Evolutionary conservation across 495 filamentous ascomycete species (phyloP), one percentile per base, ranked within the genome.

Genomic region (Cryomyces minteri): DNA sequence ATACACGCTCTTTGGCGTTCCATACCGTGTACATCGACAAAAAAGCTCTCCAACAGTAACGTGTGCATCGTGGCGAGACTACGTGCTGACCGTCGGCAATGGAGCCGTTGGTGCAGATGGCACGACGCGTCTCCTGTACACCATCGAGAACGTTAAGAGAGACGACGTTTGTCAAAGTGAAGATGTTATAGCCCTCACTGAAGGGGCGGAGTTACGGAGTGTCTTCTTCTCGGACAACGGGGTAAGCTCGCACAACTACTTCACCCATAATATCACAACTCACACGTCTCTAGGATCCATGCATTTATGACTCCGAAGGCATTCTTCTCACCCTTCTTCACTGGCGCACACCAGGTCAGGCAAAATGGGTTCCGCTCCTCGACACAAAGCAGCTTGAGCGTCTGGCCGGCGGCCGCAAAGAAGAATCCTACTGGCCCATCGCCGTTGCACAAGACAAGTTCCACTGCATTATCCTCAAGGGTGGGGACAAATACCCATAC

Each of bases 381-480:
- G 88, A 95, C 62, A 98, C 92, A 0, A 84, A 68, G 48, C 75
- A 75, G 5, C 68, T 98, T 18, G 77, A 83, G 4, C 84, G 90
- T 43, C 68, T 94, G 5, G 79, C 80, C 4, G 74, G 74, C 5
- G 90, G 92, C 33, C 74, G 75, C 40, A 94, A 92, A 57, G 76
- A 82, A 50, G 90, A 98, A 60, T 73, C 69, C 0, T 98, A 98
- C 62, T 98, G 86, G 77, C 92, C 90, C 0, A 84, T 98, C 32
- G 90, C 88, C 7, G 88, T 95, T 2, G 86, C 87, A 11, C 76
- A 88, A 51, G 71, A 79, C 51, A 92, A 83, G 55, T 98, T 98
- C 62, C 88, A 96, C 66, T 96, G 92, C 63, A 94, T 96, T 62
- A 96, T 98, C 52, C 79, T 98, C 52, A 96, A 98, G 63, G 90